phyloP scores from a whole-genome alignment of 2,329 filamentous ascomycete genomes.

The Botrytis aclada region DNA sequence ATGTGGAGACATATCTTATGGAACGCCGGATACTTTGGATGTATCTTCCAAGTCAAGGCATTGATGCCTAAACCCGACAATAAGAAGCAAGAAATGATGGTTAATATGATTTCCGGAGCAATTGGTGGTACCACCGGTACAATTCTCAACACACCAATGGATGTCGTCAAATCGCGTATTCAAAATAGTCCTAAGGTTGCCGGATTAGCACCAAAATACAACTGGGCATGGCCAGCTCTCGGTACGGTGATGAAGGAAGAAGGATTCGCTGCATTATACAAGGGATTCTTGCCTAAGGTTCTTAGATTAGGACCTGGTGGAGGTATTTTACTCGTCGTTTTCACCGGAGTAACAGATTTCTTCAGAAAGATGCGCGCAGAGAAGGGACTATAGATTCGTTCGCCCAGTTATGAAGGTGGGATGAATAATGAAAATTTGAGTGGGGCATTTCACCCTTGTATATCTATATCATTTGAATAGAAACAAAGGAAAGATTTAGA shows the following conservation, averaged over 20 bases:
- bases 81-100: constrained; percentile 77
- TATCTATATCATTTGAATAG: background rate
- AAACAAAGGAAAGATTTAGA: background rate
- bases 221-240: constrained; percentile 92
- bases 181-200: constrained; percentile 85
- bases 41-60: constrained; percentile 93
- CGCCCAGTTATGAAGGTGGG: background rate
- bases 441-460: background rate
- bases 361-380: constrained; percentile 63
- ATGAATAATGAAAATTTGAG: background rate
- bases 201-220: constrained; percentile 89
- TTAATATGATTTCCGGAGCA: constrained; percentile 82
- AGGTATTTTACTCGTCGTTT: constrained; percentile 74
- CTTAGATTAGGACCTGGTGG: constrained; percentile 66
- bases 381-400: constrained; percentile 11
- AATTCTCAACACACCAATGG: constrained; percentile 90
- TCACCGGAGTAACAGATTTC: constrained; percentile 88
- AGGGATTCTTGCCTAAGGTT: constrained; percentile 96
- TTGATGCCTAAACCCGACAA: constrained; percentile 77
- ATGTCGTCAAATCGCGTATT: constrained; percentile 97
- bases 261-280: constrained; percentile 88
- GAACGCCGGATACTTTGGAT: constrained; percentile 97
- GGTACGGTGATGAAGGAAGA: constrained; percentile 89
- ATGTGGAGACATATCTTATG: constrained; percentile 93
- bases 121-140: constrained; percentile 90